Evolutionary conservation across 1,139 yeast species (phyloP), one percentile per base, ranked within the genome.

Genomic region (Suhomyces coccinellae): DNA sequence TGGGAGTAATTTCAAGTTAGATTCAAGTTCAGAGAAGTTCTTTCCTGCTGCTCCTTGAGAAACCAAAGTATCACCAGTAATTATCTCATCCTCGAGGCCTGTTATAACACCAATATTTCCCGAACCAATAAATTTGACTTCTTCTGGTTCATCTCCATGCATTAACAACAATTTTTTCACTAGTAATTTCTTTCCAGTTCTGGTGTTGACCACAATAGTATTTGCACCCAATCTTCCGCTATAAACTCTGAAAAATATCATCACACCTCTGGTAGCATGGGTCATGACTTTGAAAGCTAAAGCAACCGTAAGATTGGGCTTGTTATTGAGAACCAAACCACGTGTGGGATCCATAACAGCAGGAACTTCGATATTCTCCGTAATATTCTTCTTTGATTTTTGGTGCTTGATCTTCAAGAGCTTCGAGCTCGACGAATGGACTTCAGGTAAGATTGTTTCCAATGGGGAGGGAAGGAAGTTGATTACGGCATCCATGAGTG

Each of bases 91-190:
- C 37, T 67, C 73, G n/a, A 83, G 73, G 1, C 93, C 93, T 2
- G 85, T 73, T 17, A 93, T 79, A 6, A 95, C 98, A 33, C 98
- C 98, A 57, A 93, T 93, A 55, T 87, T 88, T 4, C 99, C 99
- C 0, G 86, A 75, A 3, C 72, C 65, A 20, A 91, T 71, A 32
- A 65, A 65, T 27, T 73, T 67, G 3, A 90, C 89, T 40, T 86
- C 89, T 48, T 84, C 81, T 0, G 96, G 90, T 36, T 73, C 75
- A 56, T 91, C 93, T 3, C 97, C 99, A 65, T 90, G 91, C 95
- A 93, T 89, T 44, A 86, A 72, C 44, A 87, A 69, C 26, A 93
- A 67, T 53, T 83, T 86, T 29, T 85, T 83, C 7, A 88, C 71
- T 43, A 82, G 77, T 43, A 89, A 75, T 46, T 79, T 80, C 44